phyloP scores from a whole-genome alignment of 2,329 filamentous ascomycete genomes.

The Stagonosporopsis cucurbitacearum region DNA sequence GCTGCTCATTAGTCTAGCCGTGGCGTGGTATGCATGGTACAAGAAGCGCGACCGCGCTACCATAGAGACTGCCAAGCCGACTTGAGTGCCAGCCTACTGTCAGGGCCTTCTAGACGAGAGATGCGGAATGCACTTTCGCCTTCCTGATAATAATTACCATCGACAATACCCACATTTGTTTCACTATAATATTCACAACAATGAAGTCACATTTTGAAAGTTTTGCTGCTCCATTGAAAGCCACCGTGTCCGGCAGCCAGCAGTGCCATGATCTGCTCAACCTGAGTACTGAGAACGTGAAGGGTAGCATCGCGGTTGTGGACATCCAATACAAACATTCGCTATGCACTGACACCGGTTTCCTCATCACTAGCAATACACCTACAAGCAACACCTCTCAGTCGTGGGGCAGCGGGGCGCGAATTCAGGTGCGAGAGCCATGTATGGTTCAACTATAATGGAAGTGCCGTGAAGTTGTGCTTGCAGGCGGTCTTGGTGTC shows the following conservation, averaged over 20 bases:
- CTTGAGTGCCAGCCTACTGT: not conserved
- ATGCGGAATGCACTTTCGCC: not conserved
- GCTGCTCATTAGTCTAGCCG: constrained; percentile 29
- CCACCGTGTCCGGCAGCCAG: not conserved
- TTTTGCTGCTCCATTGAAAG: not conserved
- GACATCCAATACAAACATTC: too few species aligned
- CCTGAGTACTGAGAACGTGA: too few species aligned
- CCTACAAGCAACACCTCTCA: too few species aligned
- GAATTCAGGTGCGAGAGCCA: too few species aligned
- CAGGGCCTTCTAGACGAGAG: not conserved
- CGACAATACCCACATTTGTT: not conserved
- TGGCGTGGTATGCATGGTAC: constrained; percentile 39
- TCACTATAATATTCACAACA: not conserved
- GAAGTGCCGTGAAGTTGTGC: too few species aligned
- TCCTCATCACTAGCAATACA: too few species aligned
- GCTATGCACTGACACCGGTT: too few species aligned
- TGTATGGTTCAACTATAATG: too few species aligned
- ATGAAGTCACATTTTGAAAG: not conserved
- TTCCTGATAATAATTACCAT: not conserved
- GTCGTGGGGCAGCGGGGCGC: too few species aligned
- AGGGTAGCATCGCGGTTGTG: too few species aligned
- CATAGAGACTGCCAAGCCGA: not conserved
- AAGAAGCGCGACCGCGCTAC: constrained; percentile 17
- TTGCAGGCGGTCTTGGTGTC: too few species aligned
- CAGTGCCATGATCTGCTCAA: too few species aligned